Conservation (phyloP, 352 stramenopile species). For the Elongisporangium anandrum region DNA sequence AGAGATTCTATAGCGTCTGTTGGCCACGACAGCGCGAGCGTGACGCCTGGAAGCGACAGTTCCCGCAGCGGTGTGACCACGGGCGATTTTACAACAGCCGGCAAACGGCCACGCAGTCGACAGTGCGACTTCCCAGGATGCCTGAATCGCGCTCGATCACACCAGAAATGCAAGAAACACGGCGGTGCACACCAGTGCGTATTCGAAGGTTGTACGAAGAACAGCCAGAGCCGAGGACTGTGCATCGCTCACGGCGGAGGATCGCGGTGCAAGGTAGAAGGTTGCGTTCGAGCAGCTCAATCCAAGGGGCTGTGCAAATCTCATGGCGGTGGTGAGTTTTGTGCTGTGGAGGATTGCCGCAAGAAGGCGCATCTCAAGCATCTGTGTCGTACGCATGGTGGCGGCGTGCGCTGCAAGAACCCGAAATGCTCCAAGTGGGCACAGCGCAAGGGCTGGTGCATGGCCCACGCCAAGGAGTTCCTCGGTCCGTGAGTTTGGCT, state of each 20-base stretch:
- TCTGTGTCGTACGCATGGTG: slow-evolving; percentile 79
- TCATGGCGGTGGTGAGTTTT: slow-evolving; percentile 79
- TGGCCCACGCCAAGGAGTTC: slow-evolving; percentile 84
- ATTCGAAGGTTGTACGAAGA: slow-evolving; percentile 82
- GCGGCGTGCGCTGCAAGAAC: slow-evolving; percentile 80
- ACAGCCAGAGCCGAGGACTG: slow-evolving; percentile 81
- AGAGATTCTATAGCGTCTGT: background rate
- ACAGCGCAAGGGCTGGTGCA: slow-evolving; percentile 86
- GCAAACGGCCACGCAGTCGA: slow-evolving; percentile 37
- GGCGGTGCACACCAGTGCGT: slow-evolving; percentile 82
- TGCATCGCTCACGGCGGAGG: slow-evolving; percentile 83
- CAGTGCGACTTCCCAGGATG: slow-evolving; percentile 77
- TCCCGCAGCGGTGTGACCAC: background rate
- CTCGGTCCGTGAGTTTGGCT: slow-evolving; percentile 26
- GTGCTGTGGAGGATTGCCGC: slow-evolving; percentile 70
- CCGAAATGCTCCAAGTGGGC: slow-evolving; percentile 81
- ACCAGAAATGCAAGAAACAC: slow-evolving; percentile 89
- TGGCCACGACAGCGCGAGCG: background rate
- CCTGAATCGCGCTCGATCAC: slow-evolving; percentile 69
- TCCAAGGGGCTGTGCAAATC: slow-evolving; percentile 85
- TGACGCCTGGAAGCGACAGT: background rate
- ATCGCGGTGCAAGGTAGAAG: slow-evolving; percentile 74
- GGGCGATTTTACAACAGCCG: slow-evolving; percentile 1
- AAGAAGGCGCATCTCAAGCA: slow-evolving; percentile 88
- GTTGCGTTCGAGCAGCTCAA: slow-evolving; percentile 76